Evolutionary conservation across 345 rosid species (phyloP).

Genomic region (Turnera subulata): DNA sequence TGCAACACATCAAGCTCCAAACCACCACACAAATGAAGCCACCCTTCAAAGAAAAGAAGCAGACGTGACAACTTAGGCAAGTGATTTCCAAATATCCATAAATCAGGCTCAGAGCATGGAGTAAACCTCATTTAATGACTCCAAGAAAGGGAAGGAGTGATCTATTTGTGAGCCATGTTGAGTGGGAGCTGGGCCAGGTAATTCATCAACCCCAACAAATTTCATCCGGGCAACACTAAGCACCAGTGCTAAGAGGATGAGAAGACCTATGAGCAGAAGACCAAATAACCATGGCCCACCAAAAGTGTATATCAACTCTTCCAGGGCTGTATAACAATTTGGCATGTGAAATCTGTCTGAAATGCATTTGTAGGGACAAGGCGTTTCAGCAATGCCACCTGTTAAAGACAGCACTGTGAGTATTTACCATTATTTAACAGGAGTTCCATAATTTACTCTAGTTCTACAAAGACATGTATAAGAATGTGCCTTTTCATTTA

Average conservation of each 20-base stretch:
- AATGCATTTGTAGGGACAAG: slow-evolving; percentile 86
- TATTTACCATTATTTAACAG: neutral
- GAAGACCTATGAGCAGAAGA: slow-evolving; percentile 80
- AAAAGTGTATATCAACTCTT: slow-evolving; percentile 93
- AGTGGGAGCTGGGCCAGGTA: slow-evolving; percentile 85
- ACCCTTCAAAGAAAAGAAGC: neutral
- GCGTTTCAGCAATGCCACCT: slow-evolving; percentile 91
- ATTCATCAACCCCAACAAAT: slow-evolving; percentile 93
- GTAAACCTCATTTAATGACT: slow-evolving; percentile 91
- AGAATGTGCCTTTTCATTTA: neutral
- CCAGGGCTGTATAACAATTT: slow-evolving; percentile 91
- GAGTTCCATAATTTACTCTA: too few relatives aligned
- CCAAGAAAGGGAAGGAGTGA: slow-evolving; percentile 96
- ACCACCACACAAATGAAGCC: slow-evolving; percentile 3
- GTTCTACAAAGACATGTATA: neutral
- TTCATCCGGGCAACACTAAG: slow-evolving; percentile 99
- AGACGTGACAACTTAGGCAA: too few relatives aligned
- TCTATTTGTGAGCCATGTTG: slow-evolving; percentile 89
- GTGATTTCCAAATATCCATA: neutral
- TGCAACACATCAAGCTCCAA: slow-evolving; percentile 15
- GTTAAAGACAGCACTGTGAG: slow-evolving; percentile 18
- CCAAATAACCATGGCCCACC: slow-evolving; percentile 98
- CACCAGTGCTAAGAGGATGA: slow-evolving; percentile 86
- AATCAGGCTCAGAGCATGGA: slow-evolving; percentile 12
- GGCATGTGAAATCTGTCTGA: slow-evolving; percentile 98